Conservation (phyloP, 2,329 filamentous ascomycete species). For the Macrophomina pseudophaseolina region DNA sequence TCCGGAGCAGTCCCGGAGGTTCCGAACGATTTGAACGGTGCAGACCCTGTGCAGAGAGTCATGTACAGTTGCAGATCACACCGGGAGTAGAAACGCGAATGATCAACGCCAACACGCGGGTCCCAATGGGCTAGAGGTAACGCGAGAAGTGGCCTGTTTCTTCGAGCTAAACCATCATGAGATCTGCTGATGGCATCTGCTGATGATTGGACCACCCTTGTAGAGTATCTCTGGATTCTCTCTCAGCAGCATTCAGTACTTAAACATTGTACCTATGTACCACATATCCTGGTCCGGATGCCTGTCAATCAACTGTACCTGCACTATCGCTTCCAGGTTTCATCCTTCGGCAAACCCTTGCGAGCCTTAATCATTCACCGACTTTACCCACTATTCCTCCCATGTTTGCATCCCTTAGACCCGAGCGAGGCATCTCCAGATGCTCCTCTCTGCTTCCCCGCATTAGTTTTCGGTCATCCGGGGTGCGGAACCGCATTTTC, state of each 20-base stretch:
- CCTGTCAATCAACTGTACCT: conserved; percentile 3
- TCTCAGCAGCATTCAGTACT: background rate
- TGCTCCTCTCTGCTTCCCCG: conserved; percentile 11
- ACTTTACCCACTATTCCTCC: background rate
- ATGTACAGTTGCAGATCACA: conserved; percentile 11
- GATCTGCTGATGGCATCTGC: conserved; percentile 18
- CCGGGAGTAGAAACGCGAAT: background rate
- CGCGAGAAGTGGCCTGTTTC: conserved; percentile 13
- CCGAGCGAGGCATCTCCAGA: conserved; percentile 2
- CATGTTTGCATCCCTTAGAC: conserved; percentile 14
- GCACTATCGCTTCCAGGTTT: background rate
- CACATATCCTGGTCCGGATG: background rate
- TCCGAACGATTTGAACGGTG: conserved; percentile 10
- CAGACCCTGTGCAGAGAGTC: background rate
- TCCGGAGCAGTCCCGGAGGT: background rate
- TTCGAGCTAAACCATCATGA: background rate
- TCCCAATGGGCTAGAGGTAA: conserved; percentile 2
- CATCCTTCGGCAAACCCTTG: background rate
- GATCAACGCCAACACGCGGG: background rate
- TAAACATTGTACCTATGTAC: background rate
- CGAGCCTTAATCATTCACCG: background rate
- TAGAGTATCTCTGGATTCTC: conserved; percentile 10
- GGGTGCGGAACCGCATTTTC: conserved; percentile 7
- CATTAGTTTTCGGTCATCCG: background rate
- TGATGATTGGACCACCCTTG: conserved; percentile 21